phyloP scores from a whole-genome alignment of 1,139 yeast genomes.

The Saccharomyces hybrid region DNA sequence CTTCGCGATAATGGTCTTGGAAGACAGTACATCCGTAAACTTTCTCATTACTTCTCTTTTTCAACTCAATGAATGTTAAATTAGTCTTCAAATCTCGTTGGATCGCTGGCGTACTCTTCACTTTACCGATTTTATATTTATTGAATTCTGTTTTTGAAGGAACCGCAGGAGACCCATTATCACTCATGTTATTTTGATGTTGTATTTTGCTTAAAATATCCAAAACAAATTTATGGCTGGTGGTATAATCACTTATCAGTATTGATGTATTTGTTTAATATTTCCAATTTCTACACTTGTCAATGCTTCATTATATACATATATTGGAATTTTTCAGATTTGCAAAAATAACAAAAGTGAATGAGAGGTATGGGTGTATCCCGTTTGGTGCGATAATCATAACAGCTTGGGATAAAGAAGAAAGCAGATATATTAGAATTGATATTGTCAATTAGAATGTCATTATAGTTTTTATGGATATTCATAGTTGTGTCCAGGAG shows the following conservation, averaged over 20 bases:
- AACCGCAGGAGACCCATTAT: conserved; percentile 1
- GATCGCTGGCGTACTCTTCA: conserved; percentile 30
- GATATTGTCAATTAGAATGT: not conserved
- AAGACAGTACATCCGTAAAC: conserved; percentile 32
- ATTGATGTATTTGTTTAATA: not conserved
- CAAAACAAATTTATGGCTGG: not conserved
- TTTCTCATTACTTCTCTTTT: conserved; percentile 20
- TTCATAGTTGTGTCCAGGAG: conserved; percentile 30
- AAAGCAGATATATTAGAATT: not conserved
- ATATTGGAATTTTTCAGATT: no score
- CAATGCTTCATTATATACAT: no score
- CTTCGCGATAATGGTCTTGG: conserved; percentile 42
- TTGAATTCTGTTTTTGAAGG: conserved; percentile 18
- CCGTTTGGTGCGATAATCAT: no score
- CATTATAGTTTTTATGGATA: not conserved
- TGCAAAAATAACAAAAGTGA: no score
- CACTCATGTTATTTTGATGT: conserved; percentile 5
- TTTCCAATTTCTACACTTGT: no score
- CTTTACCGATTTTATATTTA: conserved; percentile 30
- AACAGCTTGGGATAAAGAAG: no score
- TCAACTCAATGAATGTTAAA: conserved; percentile 23
- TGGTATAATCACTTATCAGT: not conserved
- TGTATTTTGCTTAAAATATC: not conserved
- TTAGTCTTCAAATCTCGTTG: conserved; percentile 25
- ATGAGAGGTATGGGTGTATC: no score